phyloP scores from a whole-genome alignment of 2,329 filamentous ascomycete species.

The Gaeumannomyces sp. region DNA sequence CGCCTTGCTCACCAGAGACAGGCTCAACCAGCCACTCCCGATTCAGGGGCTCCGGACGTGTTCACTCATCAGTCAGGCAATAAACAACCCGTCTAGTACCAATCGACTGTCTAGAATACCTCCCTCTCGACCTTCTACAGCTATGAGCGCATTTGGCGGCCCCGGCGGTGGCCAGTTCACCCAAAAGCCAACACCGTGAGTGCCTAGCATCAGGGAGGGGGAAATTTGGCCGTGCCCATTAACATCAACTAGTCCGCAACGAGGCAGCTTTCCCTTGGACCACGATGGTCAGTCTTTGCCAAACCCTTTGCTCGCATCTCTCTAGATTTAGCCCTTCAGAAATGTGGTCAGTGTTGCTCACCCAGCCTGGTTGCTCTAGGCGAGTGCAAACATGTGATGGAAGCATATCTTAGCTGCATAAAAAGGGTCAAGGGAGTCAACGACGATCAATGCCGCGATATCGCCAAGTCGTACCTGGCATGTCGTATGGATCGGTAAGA shows the following conservation, averaged over 20 bases:
- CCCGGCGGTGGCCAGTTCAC: conserved; percentile 20
- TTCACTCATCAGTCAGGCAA: too few relatives aligned
- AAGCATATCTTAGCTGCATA: conserved; percentile 78
- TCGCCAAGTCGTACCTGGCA: conserved; percentile 82
- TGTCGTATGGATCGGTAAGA: conserved; percentile 92
- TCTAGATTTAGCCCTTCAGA: not conserved
- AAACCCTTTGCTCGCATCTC: too few relatives aligned
- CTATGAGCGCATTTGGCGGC: conserved; percentile 22
- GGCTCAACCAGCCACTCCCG: too few relatives aligned
- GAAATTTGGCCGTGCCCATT: not conserved
- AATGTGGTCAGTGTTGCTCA: not conserved
- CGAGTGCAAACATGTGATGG: conserved; percentile 90
- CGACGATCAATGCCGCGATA: conserved; percentile 72
- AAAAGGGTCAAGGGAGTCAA: conserved; percentile 80
- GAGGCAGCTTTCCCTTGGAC: conserved; percentile 93
- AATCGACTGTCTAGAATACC: too few relatives aligned
- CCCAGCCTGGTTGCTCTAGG: conserved; percentile 40
- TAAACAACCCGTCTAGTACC: too few relatives aligned
- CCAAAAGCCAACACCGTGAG: conserved; percentile 28
- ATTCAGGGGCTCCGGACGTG: too few relatives aligned
- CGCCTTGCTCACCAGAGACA: too few relatives aligned
- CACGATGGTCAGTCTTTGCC: conserved; percentile 59
- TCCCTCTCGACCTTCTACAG: not conserved
- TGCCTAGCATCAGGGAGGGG: conserved; percentile 6
- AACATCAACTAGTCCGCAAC: conserved; percentile 59